Conservation (phyloP, 2,329 filamentous ascomycete genomes). For the Venturia pyrina region DNA sequence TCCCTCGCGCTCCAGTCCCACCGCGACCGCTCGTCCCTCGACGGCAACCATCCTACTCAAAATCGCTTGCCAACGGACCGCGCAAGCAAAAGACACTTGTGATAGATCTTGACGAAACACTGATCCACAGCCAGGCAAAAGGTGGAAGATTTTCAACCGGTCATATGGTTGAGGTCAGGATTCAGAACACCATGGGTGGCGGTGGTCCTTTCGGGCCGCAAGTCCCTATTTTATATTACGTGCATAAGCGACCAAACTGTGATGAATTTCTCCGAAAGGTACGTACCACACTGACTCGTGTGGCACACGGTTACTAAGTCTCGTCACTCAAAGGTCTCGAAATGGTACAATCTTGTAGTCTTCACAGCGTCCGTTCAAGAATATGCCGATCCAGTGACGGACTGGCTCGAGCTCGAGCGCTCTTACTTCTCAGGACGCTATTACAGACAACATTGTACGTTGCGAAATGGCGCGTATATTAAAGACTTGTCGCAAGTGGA, state of each 20-base stretch:
- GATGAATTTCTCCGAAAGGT: conserved; percentile 89
- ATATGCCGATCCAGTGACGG: conserved; percentile 96
- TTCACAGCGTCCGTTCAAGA: conserved; percentile 98
- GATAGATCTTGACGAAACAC: conserved; percentile 88
- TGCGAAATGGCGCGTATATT: conserved; percentile 91
- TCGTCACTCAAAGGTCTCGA: conserved; percentile 57
- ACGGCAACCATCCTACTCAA: conserved; percentile 77
- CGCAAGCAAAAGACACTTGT: conserved; percentile 75
- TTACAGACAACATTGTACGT: conserved; percentile 95
- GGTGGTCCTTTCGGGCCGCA: conserved; percentile 67
- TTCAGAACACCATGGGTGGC: conserved; percentile 61
- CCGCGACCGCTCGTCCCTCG: conserved; percentile 83
- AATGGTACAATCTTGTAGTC: conserved; percentile 96
- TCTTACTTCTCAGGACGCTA: conserved; percentile 93
- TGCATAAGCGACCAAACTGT: conserved; percentile 93
- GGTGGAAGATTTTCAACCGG: conserved; percentile 91
- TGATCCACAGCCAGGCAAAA: conserved; percentile 97
- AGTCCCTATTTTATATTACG: conserved; percentile 96
- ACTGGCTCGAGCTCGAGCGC: conserved; percentile 93
- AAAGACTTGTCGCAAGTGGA: conserved; percentile 95
- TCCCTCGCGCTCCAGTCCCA: conserved; percentile 80
- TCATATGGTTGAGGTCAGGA: conserved; percentile 96
- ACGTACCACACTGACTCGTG: background rate
- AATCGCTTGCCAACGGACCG: background rate
- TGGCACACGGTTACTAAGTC: background rate